Evolutionary conservation across 2,329 filamentous ascomycete genomes (phyloP), one percentile per base, ranked within the genome.

Genomic region (Neofusicoccum laricinum): DNA sequence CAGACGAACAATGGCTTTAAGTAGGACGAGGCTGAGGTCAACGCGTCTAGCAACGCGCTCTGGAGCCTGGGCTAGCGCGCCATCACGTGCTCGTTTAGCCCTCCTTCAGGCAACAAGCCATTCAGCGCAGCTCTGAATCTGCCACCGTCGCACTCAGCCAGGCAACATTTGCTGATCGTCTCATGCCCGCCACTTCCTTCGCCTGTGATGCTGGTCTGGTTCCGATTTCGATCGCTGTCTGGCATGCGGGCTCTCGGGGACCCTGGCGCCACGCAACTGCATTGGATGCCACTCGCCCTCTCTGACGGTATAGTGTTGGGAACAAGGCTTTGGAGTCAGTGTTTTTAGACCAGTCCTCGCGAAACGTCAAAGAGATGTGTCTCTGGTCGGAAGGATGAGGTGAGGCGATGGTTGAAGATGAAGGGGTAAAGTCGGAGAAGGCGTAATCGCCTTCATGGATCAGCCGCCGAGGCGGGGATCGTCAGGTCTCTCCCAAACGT

Each of bases 1-100:
- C 15, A n/a, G 51, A 48, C 21, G 15, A 17, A 25, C 11, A 32
- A 17, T 32, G n/a, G 34, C 30, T 51, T 46, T 51, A 51, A 65
- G 58, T 43, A 58, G 25, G 40, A 10, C 11, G 45, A 30, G 36
- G 34, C 40, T 25, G 38, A 12, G 25, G 34, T n/a, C 32, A 12
- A 30, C 51, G 61, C n/a, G 61, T 57, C 6, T 30, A 6, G 19
- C 7, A 30, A 48, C 61, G 41, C 41, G 51, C n/a, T 25, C 61
- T 55, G 43, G 36, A 15, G 61, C 48, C 61, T 46, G 50, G 15
- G 34, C 30, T 36, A 58, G 25, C 61, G 51, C 61, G 61, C 11
- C 21, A 11, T 57, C 61, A 64, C 41, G 50, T 64, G 61, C 34
- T 21, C 10, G 43, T 21, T 32, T 34, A 46, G 41, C 41, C 15